Conservation (phyloP, 164 flowering plant species). For the Pachysandra terminalis region DNA sequence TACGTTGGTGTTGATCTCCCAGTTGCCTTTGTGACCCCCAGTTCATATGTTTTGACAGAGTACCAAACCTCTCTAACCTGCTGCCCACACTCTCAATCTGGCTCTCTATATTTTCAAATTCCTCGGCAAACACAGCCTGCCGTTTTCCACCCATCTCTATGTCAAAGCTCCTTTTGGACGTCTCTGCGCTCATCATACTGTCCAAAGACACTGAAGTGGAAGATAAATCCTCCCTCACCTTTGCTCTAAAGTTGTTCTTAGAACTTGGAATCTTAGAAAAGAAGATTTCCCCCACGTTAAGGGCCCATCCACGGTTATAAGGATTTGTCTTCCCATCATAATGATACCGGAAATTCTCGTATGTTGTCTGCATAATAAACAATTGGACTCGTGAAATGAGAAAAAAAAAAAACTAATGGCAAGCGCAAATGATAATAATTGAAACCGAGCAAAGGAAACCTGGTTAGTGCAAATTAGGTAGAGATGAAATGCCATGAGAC, state of each 20-base stretch:
- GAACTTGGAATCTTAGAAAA: slow-evolving; percentile 56
- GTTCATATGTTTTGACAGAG: slow-evolving; percentile 28
- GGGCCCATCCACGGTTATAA: slow-evolving; percentile 41
- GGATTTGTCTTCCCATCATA: slow-evolving; percentile 69
- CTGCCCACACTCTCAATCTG: slow-evolving; percentile 41
- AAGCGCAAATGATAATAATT: neutral
- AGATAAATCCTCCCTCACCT: slow-evolving; percentile 28
- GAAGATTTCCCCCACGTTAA: slow-evolving; percentile 49
- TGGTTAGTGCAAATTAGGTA: slow-evolving; percentile 67
- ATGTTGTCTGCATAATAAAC: slow-evolving; percentile 64
- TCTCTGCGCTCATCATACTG: slow-evolving; percentile 38
- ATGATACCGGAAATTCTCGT: slow-evolving; percentile 72
- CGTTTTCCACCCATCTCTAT: slow-evolving; percentile 52
- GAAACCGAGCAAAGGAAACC: slow-evolving; percentile 24
- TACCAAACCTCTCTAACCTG: slow-evolving; percentile 40
- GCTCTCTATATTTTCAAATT: slow-evolving; percentile 54
- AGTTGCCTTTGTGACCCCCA: slow-evolving; percentile 36
- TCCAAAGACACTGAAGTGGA: slow-evolving; percentile 19
- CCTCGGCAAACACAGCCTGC: slow-evolving; percentile 51
- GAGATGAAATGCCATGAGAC: slow-evolving; percentile 69
- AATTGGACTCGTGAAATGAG: neutral
- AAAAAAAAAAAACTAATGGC: neutral
- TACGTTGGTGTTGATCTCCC: slow-evolving; percentile 51
- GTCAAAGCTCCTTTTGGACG: slow-evolving; percentile 46
- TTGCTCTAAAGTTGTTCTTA: slow-evolving; percentile 49